These are phyloP conservation scores for Fragaria vesca DNA, from an alignment of 306 rosid genomes.

Conservation along the genomic window DNA sequence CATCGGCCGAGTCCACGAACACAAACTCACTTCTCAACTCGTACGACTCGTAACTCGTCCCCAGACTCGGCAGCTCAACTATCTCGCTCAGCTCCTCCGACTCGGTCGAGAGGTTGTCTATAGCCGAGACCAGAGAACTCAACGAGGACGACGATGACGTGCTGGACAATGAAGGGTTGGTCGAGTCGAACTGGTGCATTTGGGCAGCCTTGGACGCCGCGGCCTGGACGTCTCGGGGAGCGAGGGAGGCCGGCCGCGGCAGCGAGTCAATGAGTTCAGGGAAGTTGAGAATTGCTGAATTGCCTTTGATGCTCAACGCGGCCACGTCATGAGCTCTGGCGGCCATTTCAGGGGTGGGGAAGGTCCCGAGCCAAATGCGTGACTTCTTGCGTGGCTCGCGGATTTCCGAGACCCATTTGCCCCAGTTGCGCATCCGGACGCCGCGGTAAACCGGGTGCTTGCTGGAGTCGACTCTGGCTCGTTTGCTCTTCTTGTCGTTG, in stretches of 20 bases:
- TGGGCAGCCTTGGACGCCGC: constrained; percentile 89
- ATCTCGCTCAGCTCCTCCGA: constrained; percentile 74
- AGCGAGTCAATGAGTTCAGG: constrained; percentile 61
- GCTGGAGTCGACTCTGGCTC: constrained; percentile 47
- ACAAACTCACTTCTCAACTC: constrained; percentile 55
- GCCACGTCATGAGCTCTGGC: constrained; percentile 98
- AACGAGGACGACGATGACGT: constrained; percentile 19
- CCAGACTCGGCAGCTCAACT: constrained; percentile 64
- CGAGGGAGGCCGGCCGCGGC: constrained; percentile 73
- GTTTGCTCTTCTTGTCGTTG: constrained; percentile 31
- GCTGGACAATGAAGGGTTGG: constrained; percentile 5
- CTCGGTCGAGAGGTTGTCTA: constrained; percentile 30
- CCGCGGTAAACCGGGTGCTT: constrained; percentile 72
- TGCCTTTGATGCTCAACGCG: constrained; percentile 83
- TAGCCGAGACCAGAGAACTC: constrained; percentile 34
- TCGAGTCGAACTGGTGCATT: constrained; percentile 46
- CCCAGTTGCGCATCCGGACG: constrained; percentile 94
- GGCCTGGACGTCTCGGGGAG: constrained; percentile 85
- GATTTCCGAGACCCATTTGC: constrained; percentile 98
- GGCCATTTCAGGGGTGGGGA: constrained; percentile 86
- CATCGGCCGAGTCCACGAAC: constrained; percentile 44
- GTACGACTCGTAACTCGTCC: constrained; percentile 31
- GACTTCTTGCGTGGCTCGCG: constrained; percentile 95
- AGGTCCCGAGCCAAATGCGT: constrained; percentile 97
- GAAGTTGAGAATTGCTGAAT: constrained; percentile 81